A percentile compares a stretch with the other conserved stretches of the same genome.
These are phyloP conservation scores for Yamadazyma atlantica DNA, from an alignment of 1,139 yeast species.

Conservation along the genomic window DNA sequence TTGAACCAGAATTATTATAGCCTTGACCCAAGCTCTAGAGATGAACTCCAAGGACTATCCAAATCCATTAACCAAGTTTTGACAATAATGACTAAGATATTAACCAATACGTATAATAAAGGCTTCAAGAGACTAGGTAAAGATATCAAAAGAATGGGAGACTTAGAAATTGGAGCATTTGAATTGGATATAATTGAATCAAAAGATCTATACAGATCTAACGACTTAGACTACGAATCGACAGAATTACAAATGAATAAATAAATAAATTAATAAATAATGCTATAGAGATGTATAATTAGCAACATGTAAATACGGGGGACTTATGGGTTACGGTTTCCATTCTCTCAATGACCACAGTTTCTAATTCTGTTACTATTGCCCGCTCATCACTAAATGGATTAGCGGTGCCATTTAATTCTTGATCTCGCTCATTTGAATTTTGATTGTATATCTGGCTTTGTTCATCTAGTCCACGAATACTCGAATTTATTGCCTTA, in stretches of 20 bases:
- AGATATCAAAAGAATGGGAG: constrained; percentile 10
- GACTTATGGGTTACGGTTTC: constrained; percentile 57
- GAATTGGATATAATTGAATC: constrained; percentile 43
- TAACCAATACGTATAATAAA: constrained; percentile 33
- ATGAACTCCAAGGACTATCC: constrained; percentile 17
- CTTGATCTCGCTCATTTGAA: background rate
- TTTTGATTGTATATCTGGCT: constrained; percentile 6
- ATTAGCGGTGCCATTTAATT: constrained; percentile 5
- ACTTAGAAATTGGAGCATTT: constrained; percentile 40
- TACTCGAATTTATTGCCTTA: constrained; percentile 5
- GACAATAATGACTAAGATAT: constrained; percentile 48
- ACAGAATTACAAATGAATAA: background rate
- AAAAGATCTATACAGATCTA: constrained; percentile 27
- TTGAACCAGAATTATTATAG: constrained; percentile 30
- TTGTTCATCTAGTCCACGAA: constrained; percentile 1
- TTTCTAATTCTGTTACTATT: constrained; percentile 4
- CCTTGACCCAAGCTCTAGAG: constrained; percentile 1
- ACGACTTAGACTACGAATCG: constrained; percentile 19
- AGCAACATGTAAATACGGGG: constrained; percentile 76
- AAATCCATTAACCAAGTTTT: constrained; percentile 49
- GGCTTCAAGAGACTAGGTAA: constrained; percentile 5
- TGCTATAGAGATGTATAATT: constrained; percentile 5
- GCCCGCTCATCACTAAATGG: constrained; percentile 12
- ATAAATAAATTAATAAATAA: too few species aligned
- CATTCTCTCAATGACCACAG: constrained; percentile 50